phyloP scores from a whole-genome alignment of 2,329 filamentous ascomycete species.

The Rhinocladiella similis region DNA sequence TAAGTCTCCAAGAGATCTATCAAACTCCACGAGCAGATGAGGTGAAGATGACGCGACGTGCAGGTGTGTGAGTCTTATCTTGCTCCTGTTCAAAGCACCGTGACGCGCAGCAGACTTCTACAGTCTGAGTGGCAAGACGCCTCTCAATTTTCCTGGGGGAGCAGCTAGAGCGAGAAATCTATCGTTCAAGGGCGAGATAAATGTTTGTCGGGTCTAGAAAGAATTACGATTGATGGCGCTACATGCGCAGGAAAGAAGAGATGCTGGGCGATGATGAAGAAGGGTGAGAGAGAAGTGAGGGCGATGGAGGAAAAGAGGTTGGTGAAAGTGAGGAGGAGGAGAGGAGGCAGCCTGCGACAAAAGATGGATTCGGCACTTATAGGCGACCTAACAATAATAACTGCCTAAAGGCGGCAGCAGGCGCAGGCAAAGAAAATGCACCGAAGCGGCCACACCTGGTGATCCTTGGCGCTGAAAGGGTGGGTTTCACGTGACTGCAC shows the following conservation, averaged over 20 bases:
- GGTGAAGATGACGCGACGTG: neutral
- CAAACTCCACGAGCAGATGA: conserved; percentile 15
- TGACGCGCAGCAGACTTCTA: conserved; percentile 20
- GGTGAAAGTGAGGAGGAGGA: conserved; percentile 5
- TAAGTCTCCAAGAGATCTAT: conserved; percentile 7
- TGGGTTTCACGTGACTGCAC: too few relatives aligned
- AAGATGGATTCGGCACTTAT: too few relatives aligned
- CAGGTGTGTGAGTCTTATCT: conserved; percentile 10
- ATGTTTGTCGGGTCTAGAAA: conserved; percentile 3
- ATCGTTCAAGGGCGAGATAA: conserved; percentile 11
- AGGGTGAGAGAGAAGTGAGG: conserved; percentile 9
- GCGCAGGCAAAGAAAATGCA: too few relatives aligned
- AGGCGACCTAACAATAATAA: too few relatives aligned
- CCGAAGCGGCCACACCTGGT: too few relatives aligned
- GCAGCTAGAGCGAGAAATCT: conserved; percentile 12
- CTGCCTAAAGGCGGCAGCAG: too few relatives aligned
- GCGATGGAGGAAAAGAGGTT: conserved; percentile 5
- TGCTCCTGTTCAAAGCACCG: conserved; percentile 5
- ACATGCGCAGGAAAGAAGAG: conserved; percentile 14
- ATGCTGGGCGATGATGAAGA: conserved; percentile 3
- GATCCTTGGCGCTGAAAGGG: too few relatives aligned
- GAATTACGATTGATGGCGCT: conserved; percentile 20
- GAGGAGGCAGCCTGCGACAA: neutral
- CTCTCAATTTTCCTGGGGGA: conserved; percentile 8
- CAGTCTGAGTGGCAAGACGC: conserved; percentile 17